phyloP scores from a whole-genome alignment of 2,329 filamentous ascomycete species.

The Cladophialophora immunda region DNA sequence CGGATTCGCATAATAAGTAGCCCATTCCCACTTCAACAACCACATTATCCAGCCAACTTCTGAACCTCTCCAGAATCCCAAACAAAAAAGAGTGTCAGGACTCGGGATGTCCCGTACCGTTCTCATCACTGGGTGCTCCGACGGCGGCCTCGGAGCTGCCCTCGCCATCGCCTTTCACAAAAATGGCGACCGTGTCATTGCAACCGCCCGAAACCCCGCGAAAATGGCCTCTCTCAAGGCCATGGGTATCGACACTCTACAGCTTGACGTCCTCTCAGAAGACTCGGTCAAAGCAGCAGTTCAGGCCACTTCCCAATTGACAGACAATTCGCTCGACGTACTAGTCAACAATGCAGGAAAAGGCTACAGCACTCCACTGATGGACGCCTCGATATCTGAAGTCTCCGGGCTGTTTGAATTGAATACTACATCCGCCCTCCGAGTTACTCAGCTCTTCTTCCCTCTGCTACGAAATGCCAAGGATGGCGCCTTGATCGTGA shows the following conservation, averaged over 20 bases:
- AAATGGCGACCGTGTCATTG: slow-evolving; percentile 50
- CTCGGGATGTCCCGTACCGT: slow-evolving; percentile 24
- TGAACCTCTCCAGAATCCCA: neutral
- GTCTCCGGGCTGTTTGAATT: slow-evolving; percentile 50
- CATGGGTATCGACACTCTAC: slow-evolving; percentile 43
- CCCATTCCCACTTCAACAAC: neutral
- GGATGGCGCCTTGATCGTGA: slow-evolving; percentile 52
- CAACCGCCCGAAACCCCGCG: slow-evolving; percentile 49
- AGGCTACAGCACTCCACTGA: slow-evolving; percentile 40
- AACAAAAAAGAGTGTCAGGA: neutral
- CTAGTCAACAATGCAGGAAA: slow-evolving; percentile 59
- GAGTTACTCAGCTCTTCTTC: slow-evolving; percentile 46
- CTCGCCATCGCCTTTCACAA: slow-evolving; percentile 49
- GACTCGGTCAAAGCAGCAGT: slow-evolving; percentile 44
- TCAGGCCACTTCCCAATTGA: slow-evolving; percentile 39
- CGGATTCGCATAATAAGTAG: too few relatives aligned
- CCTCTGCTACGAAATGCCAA: slow-evolving; percentile 53
- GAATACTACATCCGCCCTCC: slow-evolving; percentile 52
- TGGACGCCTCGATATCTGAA: slow-evolving; percentile 43
- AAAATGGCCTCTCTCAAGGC: slow-evolving; percentile 44
- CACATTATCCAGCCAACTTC: neutral
- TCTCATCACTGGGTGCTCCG: slow-evolving; percentile 46
- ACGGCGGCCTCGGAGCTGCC: slow-evolving; percentile 52
- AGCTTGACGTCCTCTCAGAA: slow-evolving; percentile 46
- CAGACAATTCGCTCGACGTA: slow-evolving; percentile 49